These are phyloP conservation scores for Termitomyces sp. DNA, from an alignment of 768 basidiomycete species.

Conservation along the genomic window DNA sequence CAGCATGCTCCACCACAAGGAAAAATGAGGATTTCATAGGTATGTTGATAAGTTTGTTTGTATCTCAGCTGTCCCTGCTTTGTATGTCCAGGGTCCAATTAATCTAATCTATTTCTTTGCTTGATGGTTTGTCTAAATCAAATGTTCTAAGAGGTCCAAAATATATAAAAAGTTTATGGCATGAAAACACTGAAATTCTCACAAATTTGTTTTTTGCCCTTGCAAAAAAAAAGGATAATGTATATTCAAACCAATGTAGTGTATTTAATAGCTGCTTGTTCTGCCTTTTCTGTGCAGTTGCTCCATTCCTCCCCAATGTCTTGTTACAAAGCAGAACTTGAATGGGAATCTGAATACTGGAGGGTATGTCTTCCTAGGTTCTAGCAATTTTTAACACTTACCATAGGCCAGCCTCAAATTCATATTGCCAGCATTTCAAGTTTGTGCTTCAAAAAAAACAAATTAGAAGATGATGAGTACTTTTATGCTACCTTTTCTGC, in stretches of 20 bases:
- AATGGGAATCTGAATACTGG: slow-evolving; percentile 7
- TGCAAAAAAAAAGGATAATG: neutral
- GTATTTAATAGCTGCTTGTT: neutral
- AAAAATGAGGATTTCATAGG: neutral
- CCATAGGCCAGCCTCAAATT: neutral
- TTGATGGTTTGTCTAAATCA: neutral
- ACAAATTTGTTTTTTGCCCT: neutral
- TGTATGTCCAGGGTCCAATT: slow-evolving; percentile 4
- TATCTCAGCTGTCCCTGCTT: neutral
- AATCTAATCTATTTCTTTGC: slow-evolving; percentile 13
- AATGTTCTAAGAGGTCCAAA: neutral
- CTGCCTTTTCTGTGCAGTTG: neutral
- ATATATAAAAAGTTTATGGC: neutral
- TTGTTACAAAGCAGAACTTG: slow-evolving; percentile 1
- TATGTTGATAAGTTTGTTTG: neutral
- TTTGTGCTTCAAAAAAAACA: slow-evolving; percentile 10
- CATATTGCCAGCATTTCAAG: neutral
- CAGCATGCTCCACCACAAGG: neutral
- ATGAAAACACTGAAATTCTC: neutral
- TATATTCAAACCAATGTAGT: neutral
- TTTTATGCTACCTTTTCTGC: slow-evolving; percentile 16
- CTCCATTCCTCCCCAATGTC: neutral
- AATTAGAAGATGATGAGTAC: slow-evolving; percentile 13
- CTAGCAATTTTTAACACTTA: neutral
- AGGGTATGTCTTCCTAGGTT: neutral